Percentiles rank a stretch among this genome's conserved stretches.
These are phyloP conservation scores for Acacia concinna DNA, from an alignment of 331 rosid genomes.

Conservation along the genomic window DNA sequence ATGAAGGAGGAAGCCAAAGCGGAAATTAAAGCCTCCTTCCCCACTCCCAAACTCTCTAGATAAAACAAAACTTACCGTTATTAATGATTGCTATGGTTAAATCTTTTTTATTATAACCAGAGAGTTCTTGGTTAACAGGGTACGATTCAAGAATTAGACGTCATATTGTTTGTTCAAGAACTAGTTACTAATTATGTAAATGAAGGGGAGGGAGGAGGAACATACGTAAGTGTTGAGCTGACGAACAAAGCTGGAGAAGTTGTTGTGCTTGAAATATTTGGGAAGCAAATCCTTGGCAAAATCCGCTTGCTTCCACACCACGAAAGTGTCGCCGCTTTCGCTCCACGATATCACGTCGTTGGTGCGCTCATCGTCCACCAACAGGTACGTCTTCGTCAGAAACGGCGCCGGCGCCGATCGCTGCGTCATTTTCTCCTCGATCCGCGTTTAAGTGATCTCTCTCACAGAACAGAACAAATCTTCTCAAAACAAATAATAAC, in stretches of 20 bases:
- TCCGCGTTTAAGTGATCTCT: not conserved
- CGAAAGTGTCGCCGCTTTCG: slow-evolving; percentile 62
- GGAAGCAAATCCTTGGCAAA: slow-evolving; percentile 85
- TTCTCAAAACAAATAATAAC: not conserved
- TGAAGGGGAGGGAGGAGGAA: not conserved
- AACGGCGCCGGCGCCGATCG: slow-evolving; percentile 81
- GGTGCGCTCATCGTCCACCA: slow-evolving; percentile 65
- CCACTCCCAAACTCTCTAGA: not conserved
- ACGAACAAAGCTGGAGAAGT: slow-evolving; percentile 96
- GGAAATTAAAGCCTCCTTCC: not conserved
- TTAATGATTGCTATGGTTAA: not conserved
- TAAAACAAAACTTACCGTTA: not conserved
- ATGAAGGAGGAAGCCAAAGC: not conserved
- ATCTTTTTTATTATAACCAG: too few relatives aligned
- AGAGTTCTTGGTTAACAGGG: too few relatives aligned
- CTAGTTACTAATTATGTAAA: not conserved
- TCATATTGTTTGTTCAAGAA: not conserved
- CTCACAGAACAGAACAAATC: not conserved
- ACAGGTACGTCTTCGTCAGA: slow-evolving; percentile 65
- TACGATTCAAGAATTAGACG: not conserved
- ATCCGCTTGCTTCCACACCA: slow-evolving; percentile 82
- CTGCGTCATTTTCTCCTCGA: slow-evolving; percentile 57
- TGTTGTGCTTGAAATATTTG: slow-evolving; percentile 78
- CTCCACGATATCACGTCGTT: slow-evolving; percentile 82
- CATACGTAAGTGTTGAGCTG: slow-evolving; percentile 95